Percentiles rank a stretch among this genome's conserved stretches.
These are phyloP conservation scores for Moesziomyces sp. DNA, from an alignment of 1,284 basidiomycete species.

Conservation along the genomic window DNA sequence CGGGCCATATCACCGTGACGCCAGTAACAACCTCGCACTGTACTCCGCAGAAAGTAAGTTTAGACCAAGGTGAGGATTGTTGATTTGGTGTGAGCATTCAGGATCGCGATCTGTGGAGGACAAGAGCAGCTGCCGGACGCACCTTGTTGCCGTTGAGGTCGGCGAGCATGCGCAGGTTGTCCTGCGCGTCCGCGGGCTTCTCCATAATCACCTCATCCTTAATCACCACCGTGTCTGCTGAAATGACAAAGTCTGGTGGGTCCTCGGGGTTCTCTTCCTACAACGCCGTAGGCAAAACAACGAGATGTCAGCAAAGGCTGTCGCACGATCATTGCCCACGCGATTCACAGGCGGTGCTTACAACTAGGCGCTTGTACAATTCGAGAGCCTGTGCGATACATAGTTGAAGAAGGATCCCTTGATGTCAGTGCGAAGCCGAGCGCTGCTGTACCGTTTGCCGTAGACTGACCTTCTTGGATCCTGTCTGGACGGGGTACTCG, in stretches of 20 bases:
- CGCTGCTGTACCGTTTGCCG: not conserved
- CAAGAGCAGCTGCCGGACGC: not conserved
- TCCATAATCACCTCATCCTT: constrained; percentile 75
- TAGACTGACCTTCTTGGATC: constrained; percentile 77
- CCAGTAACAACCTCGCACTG: constrained; percentile 64
- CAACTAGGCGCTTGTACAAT: constrained; percentile 60
- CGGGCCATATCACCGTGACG: constrained; percentile 78
- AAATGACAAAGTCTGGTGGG: constrained; percentile 92
- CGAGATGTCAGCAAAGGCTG: constrained; percentile 1
- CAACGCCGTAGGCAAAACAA: not conserved
- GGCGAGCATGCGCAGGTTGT: constrained; percentile 87
- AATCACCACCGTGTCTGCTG: constrained; percentile 68
- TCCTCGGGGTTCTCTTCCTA: constrained; percentile 76
- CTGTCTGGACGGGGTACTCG: constrained; percentile 93
- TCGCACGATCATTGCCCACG: not conserved
- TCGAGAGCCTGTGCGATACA: constrained; percentile 61
- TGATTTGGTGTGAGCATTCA: not conserved
- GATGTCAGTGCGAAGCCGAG: not conserved
- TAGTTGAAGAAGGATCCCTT: not conserved
- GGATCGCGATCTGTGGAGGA: not conserved
- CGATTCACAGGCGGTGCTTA: constrained; percentile 17
- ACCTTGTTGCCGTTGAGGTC: constrained; percentile 75
- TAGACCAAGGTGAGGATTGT: not conserved
- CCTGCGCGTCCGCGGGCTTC: constrained; percentile 82
- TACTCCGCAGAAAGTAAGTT: not conserved